phyloP scores from a whole-genome alignment of 345 rosid species.

The Populus davidiana region DNA sequence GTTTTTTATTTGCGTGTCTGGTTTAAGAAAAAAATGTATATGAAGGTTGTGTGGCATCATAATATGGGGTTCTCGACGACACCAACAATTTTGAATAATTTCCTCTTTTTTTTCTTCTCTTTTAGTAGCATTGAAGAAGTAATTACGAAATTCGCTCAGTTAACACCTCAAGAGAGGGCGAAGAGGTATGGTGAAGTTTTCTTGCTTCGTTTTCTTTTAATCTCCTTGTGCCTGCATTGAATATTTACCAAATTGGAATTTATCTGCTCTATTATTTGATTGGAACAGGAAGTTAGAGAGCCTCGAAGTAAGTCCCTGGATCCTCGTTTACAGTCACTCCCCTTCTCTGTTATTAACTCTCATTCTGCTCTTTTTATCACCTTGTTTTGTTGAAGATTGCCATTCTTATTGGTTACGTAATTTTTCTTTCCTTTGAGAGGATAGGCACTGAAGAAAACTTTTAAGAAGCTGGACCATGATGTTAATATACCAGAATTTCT shows the following conservation, averaged over 20 bases:
- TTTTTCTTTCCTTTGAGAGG: conserved; percentile 17
- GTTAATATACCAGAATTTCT: conserved; percentile 32
- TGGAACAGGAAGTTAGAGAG: conserved; percentile 34
- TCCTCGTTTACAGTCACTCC: background rate
- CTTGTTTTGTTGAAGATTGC: background rate
- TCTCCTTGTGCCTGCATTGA: background rate
- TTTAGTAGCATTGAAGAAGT: conserved; percentile 25
- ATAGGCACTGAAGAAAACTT: conserved; percentile 31
- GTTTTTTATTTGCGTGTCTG: background rate
- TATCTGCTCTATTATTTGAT: background rate
- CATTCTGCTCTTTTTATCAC: background rate
- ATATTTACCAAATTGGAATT: background rate
- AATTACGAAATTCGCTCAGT: conserved; percentile 24
- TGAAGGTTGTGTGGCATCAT: background rate
- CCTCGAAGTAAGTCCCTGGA: conserved; percentile 30
- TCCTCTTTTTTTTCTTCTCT: background rate
- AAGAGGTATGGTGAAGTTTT: conserved; percentile 17
- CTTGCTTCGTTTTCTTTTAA: background rate
- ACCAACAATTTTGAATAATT: background rate
- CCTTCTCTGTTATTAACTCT: background rate
- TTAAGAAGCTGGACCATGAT: conserved; percentile 35
- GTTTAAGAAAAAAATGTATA: background rate
- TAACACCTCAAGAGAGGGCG: conserved; percentile 34
- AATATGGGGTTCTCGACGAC: background rate
- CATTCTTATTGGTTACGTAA: background rate